Evolutionary conservation across 225 moss, liverwort and hornwort genomes (phyloP).

Genomic region (Marchantia paleacea): DNA sequence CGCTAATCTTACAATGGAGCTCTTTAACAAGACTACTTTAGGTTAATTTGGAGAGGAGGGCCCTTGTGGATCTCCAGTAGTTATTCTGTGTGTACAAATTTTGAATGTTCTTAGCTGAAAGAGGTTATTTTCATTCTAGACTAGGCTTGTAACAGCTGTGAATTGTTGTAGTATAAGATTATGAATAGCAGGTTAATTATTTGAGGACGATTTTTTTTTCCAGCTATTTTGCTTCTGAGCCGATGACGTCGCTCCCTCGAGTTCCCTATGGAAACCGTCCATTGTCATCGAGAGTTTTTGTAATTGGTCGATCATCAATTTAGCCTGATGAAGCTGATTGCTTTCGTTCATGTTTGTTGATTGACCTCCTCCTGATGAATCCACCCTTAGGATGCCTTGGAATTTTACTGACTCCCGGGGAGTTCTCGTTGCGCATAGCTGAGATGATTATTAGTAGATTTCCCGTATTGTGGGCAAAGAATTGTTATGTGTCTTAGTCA

Average conservation of each 20-base stretch:
- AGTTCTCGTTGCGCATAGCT: no score
- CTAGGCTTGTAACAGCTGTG: background rate
- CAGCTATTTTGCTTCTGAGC: no score
- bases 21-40: conserved; percentile 87
- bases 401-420: no score
- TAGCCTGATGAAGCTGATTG: no score
- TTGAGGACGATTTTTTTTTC: no score
- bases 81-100: background rate
- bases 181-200: background rate
- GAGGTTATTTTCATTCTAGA: background rate
- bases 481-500: no score
- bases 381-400: no score
- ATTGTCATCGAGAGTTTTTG: background rate
- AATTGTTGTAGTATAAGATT: background rate
- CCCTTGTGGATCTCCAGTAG: no score
- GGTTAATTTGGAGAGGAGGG: conserved; percentile 45
- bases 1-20: conserved; percentile 94
- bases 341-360: background rate
- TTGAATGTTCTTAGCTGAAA: background rate
- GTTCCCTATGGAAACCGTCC: background rate
- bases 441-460: no score
- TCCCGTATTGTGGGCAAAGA: no score
- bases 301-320: background rate
- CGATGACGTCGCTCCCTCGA: background rate
- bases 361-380: no score